Base-by-base conservation (phyloP, 2,329 filamentous ascomycete genomes). In the Thielaviopsis punctulata region DNA sequence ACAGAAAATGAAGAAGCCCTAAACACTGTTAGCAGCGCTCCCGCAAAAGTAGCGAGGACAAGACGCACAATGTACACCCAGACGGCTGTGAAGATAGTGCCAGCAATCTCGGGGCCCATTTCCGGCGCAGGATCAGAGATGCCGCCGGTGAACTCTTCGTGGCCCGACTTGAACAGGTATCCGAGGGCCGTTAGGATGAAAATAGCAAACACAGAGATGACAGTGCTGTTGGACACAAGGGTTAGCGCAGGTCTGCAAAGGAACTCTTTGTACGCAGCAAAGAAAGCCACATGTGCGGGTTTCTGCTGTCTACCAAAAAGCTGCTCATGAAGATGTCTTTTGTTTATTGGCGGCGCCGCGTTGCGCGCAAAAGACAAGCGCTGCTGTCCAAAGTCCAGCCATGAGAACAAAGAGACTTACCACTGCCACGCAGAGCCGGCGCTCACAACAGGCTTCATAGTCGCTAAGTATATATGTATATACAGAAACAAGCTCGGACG, bases 361-460 rank as follows among this genome's bases (percentile, higher is more conserved):
- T 18, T 41, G 36, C 36, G 36, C 33, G 36, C 36, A 10, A 10
- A 27, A 15, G 8, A 15, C 30, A 4, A 36, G 30, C 15, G 7
- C 15, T 36, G 8, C 15, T 7, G 8, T 15, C 4, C 8, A 36
- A 15, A 15, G 33, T 15, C 33, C 13, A 19, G n/a, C 19, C 6
- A 19, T 45, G 49, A 12, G 5, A 24, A 7, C 33, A 13, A n/a
- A 19, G 52, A 47, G 55, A 66, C 79, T 64, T 73, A 95, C 89
- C 89, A 95, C 72, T 82, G 86, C 88, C 89, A 95, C 63, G 89
- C 90, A 71, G 94, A 89, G 71, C 89, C 77, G 59, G 87, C 82
- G 64, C 86, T 84, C 61, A 96, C 86, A 64, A 96, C 73, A 60
- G 90, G 89, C 82, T 95, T 95, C 89, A 95, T 95, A 64, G 62